Base-by-base conservation (phyloP, 2,329 filamentous ascomycete species). In the Penicillium brasilianum region DNA sequence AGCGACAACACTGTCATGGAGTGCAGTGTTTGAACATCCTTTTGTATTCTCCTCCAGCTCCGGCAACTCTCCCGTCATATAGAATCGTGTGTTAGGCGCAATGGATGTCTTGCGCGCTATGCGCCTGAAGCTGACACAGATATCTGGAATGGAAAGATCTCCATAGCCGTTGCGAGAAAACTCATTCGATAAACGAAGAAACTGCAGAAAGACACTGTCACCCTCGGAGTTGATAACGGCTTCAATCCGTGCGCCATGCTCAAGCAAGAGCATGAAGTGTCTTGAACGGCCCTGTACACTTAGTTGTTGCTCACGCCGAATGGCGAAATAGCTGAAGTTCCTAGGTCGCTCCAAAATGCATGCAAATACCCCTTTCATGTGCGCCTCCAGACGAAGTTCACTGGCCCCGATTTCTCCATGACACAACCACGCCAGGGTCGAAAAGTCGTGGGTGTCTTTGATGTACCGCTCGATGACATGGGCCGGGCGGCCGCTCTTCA, bases 41-140 rank as follows among this genome's bases (percentile, higher is more conserved):
- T 44, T 44, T 7, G 41, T 44, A 44, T 44, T 44, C 41, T 44
- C 41, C 22, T 44, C 41, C 41, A 44, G 41, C 41, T 44, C 41
- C 4, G 41, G 41, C 41, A 44, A 25, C n/a, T 44, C 41, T 11
- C 41, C 41, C 18, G 41, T 44, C 20, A 44, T 44, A 25, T 44
- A 44, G 41, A 44, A 44, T 22, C 41, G 41, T 25, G 41, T 44
- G 18, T 22, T 44, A 20, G 41, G 41, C 9, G 41, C 41, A 44
- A 44, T 44, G 18, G 11, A 44, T 44, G 41, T 4, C n/a, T 44
- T 44, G 41, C 41, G 41, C n/a, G 41, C 41, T 22, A 44, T 44
- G 18, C 41, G 41, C 41, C 14, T 44, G 41, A 44, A 44, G 18
- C 41, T 44, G 20, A 44, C 41, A 44, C 41, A 44, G 20, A 44